phyloP scores from a whole-genome alignment of 2,329 filamentous ascomycete species.

The Sclerotinia glacialis region DNA sequence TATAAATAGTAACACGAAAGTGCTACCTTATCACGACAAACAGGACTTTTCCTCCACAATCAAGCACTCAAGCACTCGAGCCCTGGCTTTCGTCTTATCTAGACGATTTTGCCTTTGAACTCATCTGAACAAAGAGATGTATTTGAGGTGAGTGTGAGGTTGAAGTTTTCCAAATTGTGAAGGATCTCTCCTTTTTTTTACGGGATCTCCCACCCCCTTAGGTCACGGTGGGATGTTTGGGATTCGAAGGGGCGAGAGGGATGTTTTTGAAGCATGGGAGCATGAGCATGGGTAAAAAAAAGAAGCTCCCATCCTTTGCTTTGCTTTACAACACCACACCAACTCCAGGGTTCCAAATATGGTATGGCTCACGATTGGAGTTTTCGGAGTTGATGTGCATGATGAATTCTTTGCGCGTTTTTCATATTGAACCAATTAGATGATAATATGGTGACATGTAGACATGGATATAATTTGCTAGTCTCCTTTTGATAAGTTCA shows the following conservation, averaged over 20 bases:
- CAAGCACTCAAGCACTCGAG: conserved; percentile 22
- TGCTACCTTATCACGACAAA: conserved; percentile 23
- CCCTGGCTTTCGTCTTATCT: conserved; percentile 29
- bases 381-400: conserved; percentile 25
- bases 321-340: conserved; percentile 11
- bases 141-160: conserved; percentile 24
- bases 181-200: conserved; percentile 2
- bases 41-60: conserved; percentile 24
- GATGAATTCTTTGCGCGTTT: conserved; percentile 11
- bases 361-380: conserved; percentile 29
- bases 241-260: conserved; percentile 15
- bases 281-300: conserved; percentile 6
- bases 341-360: conserved; percentile 30
- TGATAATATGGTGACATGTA: not conserved
- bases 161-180: conserved; percentile 26
- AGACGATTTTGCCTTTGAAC: conserved; percentile 30
- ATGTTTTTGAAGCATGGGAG: conserved; percentile 16
- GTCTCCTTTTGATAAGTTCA: conserved; percentile 11
- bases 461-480: conserved; percentile 16
- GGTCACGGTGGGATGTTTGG: conserved; percentile 17
- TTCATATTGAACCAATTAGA: conserved; percentile 9
- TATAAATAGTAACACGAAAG: conserved; percentile 21
- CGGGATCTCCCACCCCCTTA: conserved; percentile 8
- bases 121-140: conserved; percentile 32
- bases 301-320: conserved; percentile 2